Percentiles rank a stretch among this genome's conserved stretches.
Conservation (phyloP, 345 rosid species). For the Murraya paniculata region DNA sequence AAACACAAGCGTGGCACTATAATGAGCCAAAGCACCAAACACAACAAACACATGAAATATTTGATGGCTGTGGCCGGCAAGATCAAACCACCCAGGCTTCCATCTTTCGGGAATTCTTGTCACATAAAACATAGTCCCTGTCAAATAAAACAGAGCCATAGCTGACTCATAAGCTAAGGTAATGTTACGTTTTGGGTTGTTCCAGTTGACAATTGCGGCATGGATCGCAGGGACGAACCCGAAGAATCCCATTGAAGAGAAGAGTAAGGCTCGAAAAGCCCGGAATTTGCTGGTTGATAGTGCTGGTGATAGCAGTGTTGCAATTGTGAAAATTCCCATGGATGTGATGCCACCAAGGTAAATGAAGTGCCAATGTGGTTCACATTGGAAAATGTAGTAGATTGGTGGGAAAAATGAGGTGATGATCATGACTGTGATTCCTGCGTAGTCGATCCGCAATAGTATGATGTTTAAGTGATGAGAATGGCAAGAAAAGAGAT, state of each 20-base stretch:
- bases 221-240: conserved; percentile 73
- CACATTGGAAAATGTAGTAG: conserved; percentile 80
- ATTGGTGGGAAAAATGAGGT: conserved; percentile 93
- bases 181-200: conserved; percentile 54
- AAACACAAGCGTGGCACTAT: conserved; percentile 69
- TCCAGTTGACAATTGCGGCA: conserved; percentile 63
- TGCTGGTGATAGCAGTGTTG: conserved; percentile 62
- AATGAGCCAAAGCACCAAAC: conserved; percentile 89
- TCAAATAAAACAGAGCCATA: conserved; percentile 76
- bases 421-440: conserved; percentile 84
- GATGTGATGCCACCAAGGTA: conserved; percentile 73
- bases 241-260: conserved; percentile 75
- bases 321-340: conserved; percentile 72
- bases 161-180: conserved; percentile 62
- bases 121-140: conserved; percentile 69
- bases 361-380: conserved; percentile 66
- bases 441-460: conserved; percentile 66
- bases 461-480: conserved; percentile 48
- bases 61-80: conserved; percentile 88
- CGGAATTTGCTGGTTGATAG: conserved; percentile 59
- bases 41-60: conserved; percentile 85
- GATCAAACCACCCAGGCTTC: conserved; percentile 84
- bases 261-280: conserved; percentile 62
- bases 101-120: conserved; percentile 74
- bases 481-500: conserved; percentile 86